These are phyloP conservation scores for Pyrus betulifolia DNA, from an alignment of 306 rosid genomes.

Conservation along the genomic window DNA sequence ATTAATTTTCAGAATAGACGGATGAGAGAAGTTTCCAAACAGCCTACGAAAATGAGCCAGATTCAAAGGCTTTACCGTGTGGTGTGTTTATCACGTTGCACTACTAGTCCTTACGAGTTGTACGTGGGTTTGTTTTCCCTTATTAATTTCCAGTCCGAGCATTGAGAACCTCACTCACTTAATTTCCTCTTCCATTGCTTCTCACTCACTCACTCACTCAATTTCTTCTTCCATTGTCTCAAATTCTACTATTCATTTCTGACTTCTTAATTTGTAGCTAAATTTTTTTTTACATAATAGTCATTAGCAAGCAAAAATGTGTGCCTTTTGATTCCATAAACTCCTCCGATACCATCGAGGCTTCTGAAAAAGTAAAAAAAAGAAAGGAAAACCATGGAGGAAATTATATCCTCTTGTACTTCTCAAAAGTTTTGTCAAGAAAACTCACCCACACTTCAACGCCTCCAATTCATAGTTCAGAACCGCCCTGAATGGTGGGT, in stretches of 20 bases:
- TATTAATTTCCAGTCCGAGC: neutral
- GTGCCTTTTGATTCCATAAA: neutral
- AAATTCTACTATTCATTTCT: neutral
- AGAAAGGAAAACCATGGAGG: neutral
- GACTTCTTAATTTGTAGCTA: neutral
- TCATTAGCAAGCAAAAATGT: neutral
- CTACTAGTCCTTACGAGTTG: too few relatives aligned
- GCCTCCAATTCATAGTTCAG: slow-evolving; percentile 24
- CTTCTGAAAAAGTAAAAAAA: neutral
- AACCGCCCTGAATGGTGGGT: slow-evolving; percentile 29
- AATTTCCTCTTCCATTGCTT: neutral
- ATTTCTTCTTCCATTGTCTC: neutral
- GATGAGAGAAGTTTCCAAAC: neutral
- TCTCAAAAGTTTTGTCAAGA: slow-evolving; percentile 8
- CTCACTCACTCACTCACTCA: neutral
- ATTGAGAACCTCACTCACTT: neutral
- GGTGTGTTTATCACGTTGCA: neutral
- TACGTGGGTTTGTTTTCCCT: neutral
- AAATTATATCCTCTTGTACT: slow-evolving; percentile 3
- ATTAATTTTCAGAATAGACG: neutral
- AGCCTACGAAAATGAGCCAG: neutral
- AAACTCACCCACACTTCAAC: slow-evolving; percentile 16
- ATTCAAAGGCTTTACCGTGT: neutral
- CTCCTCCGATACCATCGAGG: neutral
- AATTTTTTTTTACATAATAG: neutral